Evolutionary conservation across 2,329 filamentous ascomycete genomes (phyloP).

Genomic region (Ceratocystis eucalypticola): DNA sequence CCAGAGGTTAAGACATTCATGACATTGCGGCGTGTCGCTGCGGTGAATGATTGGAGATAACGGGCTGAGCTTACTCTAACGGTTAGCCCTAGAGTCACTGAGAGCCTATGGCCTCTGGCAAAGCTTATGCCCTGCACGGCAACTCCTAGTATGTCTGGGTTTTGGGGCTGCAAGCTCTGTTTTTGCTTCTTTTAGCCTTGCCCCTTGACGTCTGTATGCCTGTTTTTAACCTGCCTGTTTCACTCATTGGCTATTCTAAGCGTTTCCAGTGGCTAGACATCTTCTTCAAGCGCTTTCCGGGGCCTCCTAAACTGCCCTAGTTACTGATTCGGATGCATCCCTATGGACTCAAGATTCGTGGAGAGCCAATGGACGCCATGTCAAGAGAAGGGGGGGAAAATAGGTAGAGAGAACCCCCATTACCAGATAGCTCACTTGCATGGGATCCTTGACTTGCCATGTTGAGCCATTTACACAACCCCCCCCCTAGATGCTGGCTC

Average conservation of each 20-base stretch:
- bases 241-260: not conserved
- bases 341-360: not conserved
- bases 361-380: not conserved
- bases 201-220: not conserved
- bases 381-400: not conserved
- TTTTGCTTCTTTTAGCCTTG: not conserved
- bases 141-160: not conserved
- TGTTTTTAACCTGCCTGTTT: not conserved
- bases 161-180: not conserved
- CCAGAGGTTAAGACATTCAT: not conserved
- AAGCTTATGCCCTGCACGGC: not conserved
- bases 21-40: not conserved
- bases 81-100: not conserved
- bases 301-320: not conserved
- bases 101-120: not conserved
- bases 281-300: not conserved
- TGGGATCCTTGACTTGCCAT: not conserved
- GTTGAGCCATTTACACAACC: conserved; percentile 4
- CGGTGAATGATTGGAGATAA: not conserved
- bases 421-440: not conserved
- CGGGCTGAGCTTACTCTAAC: not conserved
- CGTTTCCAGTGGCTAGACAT: not conserved
- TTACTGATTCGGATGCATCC: not conserved
- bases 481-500: not conserved
- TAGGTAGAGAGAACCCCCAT: not conserved